Base-by-base conservation (phyloP, 1,284 basidiomycete species). In the Athelia sp. region DNA sequence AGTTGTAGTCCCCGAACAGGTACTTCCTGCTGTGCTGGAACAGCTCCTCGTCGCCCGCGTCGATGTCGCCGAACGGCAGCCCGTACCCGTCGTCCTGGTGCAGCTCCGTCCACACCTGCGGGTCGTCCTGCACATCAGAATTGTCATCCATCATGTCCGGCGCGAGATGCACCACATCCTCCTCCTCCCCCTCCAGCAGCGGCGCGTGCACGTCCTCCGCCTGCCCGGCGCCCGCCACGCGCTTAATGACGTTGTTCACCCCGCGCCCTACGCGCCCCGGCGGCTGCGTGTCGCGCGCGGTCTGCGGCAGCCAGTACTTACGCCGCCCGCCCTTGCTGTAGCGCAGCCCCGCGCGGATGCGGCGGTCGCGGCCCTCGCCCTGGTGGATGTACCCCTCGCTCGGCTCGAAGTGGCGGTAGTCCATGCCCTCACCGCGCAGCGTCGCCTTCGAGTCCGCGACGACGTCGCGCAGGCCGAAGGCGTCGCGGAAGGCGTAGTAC, bases 351-450 rank as follows among this genome's bases (percentile, higher is more conserved):
- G 94, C 93, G 26, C 85, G 75, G 50, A 97, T 94, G 2, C 94
- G 78, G 35, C 84, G 73, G 49, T 92, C 90, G 19, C 93, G 74
- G 0, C 90, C 93, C 2, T 77, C 74, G 17, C 93, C 93, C 54
- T 91, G 80, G 60, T 99, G 96, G 59, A 98, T 84, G 45, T 84
- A 84, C 1, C 94, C 94, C 63, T 98, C 93, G 34, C 89, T 91
- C 1, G 96, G 95, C 62, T 99, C 96, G 62, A 96, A 98, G 34
- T 90, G 89, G 50, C 93, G 86, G 68, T 99, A 99, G 46, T 91
- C 90, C 75, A 98, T 94, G 1, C 93, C 92, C 55, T 89, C 81
- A 2, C 96, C 96, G 15, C 81, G 76, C 9, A 98, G 72, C 0
- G 96, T 99, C 13, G 82, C 74, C 55, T 90, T 84, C 13, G 81